Evolutionary conservation across 1,284 basidiomycete species (phyloP), one percentile per base, ranked within the genome.

Genomic region (Gymnopus androsaceus): DNA sequence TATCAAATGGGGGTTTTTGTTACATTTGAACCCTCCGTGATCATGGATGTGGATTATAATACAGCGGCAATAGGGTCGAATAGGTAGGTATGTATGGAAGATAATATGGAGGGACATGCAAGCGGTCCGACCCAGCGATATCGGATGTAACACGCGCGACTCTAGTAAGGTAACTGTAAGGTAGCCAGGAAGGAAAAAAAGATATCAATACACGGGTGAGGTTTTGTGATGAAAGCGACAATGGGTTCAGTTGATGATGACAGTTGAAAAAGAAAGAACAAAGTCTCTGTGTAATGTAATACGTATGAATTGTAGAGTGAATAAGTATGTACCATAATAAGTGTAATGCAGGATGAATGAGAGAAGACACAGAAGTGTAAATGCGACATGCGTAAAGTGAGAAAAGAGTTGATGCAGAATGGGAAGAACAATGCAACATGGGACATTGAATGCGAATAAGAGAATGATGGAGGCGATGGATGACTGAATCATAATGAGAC

Each of bases 321-420:
- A 38, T 33, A 11, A 36, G 33, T 49, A 51, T 51, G 37, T 51
- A 51, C 49, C 25, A 51, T 51, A 51, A 51, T 51, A 19, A 41
- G 23, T 40, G 38, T 51, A 51, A 19, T 51, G 25, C 25, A 40
- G 49, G 38, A 30, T 51, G 21, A 25, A 30, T 34, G 19, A 33
- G 11, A 28, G n/a, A 5, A 1, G 21, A 41, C 19, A n/a, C 44
- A 44, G n/a, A n/a, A n/a, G n/a, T n/a, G n/a, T n/a, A n/a, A 33
- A 44, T 44, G 41, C 19, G 23, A 27, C 4, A 27, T 19, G 44
- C 27, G 19, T 46, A 28, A 42, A 25, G 21, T 38, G 9, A 14
- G n/a, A 17, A 38, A n/a, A 25, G 21, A 25, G 19, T 21, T 46
- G 44, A 8, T 31, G 44, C 44, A 28, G 19, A 28, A 31, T 31